Base-by-base conservation (phyloP, 345 rosid species). In the Litchi chinensis region DNA sequence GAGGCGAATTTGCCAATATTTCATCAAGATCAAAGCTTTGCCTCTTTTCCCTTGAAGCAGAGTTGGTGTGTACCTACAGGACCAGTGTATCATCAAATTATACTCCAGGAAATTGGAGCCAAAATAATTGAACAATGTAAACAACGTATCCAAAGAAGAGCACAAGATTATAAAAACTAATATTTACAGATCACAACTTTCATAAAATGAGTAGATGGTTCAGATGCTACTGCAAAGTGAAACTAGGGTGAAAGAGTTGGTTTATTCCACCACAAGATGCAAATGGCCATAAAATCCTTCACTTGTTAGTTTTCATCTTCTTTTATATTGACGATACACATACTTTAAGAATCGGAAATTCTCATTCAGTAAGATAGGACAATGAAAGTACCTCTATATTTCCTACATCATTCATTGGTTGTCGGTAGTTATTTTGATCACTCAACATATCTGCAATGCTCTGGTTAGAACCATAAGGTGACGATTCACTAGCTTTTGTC, bases 11-110 rank as follows among this genome's bases (percentile, higher is more conserved):
- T 65, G 89, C 98, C 74, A 87, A 83, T 32, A 92, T 83, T 83
- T 93, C 98, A 74, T 94, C 97, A 76, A 91, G 93, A 83, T 96
- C 97, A 71, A 91, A 87, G 88, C 91, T 92, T 56, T 83, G 95
- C 46, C 69, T 87, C 81, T 88, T 91, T 82, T 88, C 90, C 84
- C 90, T 86, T 81, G 76, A 39, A 28, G 80, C 71, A 57, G 88
- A 68, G 80, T 78, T 88, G n/a, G 81, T 81, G 80, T 79, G 84
- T 62, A 85, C 89, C 97, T 93, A 87, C 83, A 80, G 19, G 79
- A 74, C 65, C 79, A 71, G 19, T 21, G 46, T 15, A 69, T 68
- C 18, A 65, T 68, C 21, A 70, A 48, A 52, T 74, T 71, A 26
- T n/a, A 32, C 26, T 16, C 26, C 0, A 56, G 65, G 39, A 52